Base-by-base conservation (phyloP, 176 grass and related monocot genomes). In the Rhipidocladum racemiflorum region DNA sequence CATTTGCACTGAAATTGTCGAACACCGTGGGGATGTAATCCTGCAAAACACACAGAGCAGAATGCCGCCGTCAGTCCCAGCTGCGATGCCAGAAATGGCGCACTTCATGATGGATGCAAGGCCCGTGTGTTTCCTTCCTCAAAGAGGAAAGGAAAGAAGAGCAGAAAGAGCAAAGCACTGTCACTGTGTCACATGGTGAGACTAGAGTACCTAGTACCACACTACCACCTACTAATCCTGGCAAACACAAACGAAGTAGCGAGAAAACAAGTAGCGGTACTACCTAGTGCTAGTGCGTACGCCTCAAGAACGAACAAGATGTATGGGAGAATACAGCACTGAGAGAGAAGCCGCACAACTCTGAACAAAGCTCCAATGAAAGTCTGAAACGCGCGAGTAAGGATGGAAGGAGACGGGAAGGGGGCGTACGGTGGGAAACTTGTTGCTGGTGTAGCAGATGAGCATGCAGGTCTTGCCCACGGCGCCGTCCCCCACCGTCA, bases 391-490 rank as follows among this genome's bases (percentile, higher is more conserved):
- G 59, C 59, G 27, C 13, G 7, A 15, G 12, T 61, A 28, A 29
- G 30, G 13, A 61, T 34, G 12, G 14, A 42, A 7, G 43, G 8
- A 13, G 25, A 34, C 5, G 21, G 4, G 79, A 10, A 53, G 15
- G 4, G 36, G 14, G 20, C 83, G 29, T 79, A 99, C 97, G 39
- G 93, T 96, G 59, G 97, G 96, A 72, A 99, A 99, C 84, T 95
- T 99, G 92, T 99, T 99, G 89, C 97, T 95, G 91, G 97, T 99
- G 85, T 99, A 99, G 97, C 97, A 99, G 91, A 99, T 99, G 78
- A 99, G 97, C 97, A 99, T 99, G 89, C 97, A 99, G 30, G 97
- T 99, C 81, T 99, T 99, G 57, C 97, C 97, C 60, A 99, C 97
- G 4, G 97, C 97, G 40, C 97, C 97, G 85, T 98, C 97, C 2